Evolutionary conservation across 1,284 basidiomycete species (phyloP), one percentile per base, ranked within the genome.

Genomic region (Pterulicium gracile): DNA sequence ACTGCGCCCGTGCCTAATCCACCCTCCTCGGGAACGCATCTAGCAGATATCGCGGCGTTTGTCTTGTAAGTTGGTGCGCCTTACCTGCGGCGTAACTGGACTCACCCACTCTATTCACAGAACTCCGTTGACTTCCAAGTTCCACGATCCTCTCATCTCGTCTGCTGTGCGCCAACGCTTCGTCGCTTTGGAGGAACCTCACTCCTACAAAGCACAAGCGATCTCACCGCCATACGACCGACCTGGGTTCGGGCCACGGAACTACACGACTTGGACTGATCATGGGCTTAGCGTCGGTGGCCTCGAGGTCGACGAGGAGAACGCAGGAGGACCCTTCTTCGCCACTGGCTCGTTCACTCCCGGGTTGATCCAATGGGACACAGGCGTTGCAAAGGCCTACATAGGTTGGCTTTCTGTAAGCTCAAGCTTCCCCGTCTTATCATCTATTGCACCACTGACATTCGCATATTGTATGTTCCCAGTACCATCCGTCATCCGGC

Each of bases 221-320:
- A 53, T 58, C 1, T 62, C 59, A 1, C 61, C 55, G 2, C 61
- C 61, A 1, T 62, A 55, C 42, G 61, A 62, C 20, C 49, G 53
- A 23, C 45, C 52, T 0, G 43, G 43, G 2, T 51, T 50, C 32
- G 36, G 36, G 36, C 59, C 61, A 4, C 52, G 61, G 5, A 61
- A 60, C 45, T 62, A 62, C 44, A 58, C 58, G 2, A 51, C 56
- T 7, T 62, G 56, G 56, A 61, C 53, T 15, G 52, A 43, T 3
- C 39, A 44, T 7, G 61, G 59, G 4, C 44, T 61, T 13, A 62
- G 58, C 50, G 54, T 57, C 17, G 59, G 61, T 21, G 61, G 52
- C 15, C 53, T 61, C 18, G 49, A 58, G 42, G 47, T 60, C 4
- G 61, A 62, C 44, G 51, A 53, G 21, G 51, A 51, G 20, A 51